phyloP scores from a whole-genome alignment of 805 yeast genomes.

The Zygosaccharomyces gambellarensis region DNA sequence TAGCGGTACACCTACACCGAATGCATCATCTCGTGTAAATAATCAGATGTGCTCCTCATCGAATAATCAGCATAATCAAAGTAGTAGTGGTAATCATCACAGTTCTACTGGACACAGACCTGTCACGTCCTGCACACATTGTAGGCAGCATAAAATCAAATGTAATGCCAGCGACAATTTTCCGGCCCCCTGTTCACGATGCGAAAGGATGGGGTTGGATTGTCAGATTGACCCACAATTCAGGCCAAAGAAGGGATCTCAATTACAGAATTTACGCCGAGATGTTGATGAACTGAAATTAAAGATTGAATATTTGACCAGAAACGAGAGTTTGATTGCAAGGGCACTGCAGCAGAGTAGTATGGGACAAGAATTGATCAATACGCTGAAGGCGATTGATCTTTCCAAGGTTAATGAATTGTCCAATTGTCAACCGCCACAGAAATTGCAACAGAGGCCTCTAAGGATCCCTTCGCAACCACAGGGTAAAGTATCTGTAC shows the following conservation, averaged over 20 bases:
- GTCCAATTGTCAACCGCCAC: constrained; percentile 5
- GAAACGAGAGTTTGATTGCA: constrained; percentile 63
- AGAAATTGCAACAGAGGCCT: constrained; percentile 11
- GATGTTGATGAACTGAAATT: constrained; percentile 79
- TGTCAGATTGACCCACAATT: constrained; percentile 92
- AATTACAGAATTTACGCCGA: constrained; percentile 73
- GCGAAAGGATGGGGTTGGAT: constrained; percentile 69
- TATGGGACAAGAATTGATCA: constrained; percentile 20
- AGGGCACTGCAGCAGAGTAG: constrained; percentile 46
- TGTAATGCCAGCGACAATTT: constrained; percentile 84
- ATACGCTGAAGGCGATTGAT: constrained; percentile 15
- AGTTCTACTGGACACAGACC: constrained; percentile 62
- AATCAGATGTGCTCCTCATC: not conserved
- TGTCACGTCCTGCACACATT: constrained; percentile 88
- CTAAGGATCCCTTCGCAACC: constrained; percentile 3
- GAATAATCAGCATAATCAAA: not conserved
- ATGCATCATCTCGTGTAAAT: not conserved
- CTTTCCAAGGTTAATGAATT: constrained; percentile 9
- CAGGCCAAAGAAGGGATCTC: constrained; percentile 88
- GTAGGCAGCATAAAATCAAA: constrained; percentile 89
- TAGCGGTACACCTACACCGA: not conserved
- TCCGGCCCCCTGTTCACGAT: constrained; percentile 78
- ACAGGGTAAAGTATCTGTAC: constrained; percentile 32
- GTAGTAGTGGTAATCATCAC: constrained; percentile 6
- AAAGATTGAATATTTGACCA: constrained; percentile 60